Base-by-base conservation (phyloP, 2,329 filamentous ascomycete genomes). In the Fusarium nurragi region DNA sequence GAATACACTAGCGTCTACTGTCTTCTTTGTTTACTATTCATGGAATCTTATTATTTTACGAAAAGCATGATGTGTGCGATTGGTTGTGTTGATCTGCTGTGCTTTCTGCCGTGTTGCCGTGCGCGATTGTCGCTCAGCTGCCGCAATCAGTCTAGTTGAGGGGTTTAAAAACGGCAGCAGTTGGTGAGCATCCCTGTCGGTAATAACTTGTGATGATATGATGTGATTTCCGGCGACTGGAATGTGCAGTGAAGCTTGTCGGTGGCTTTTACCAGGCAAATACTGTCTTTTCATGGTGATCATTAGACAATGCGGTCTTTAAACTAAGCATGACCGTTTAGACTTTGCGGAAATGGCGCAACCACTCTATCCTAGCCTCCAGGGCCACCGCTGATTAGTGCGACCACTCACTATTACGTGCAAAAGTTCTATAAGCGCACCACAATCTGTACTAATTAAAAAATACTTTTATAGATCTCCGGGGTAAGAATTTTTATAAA, bases 111-210 rank as follows among this genome's bases (percentile, higher is more conserved):
- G 18, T 30, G 18, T 13, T 19, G 21, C 22, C 23, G 23, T 28
- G n/a, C 13, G 25, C n/a, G n/a, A 36, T 38, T 44, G 48, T 37
- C 38, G 30, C 19, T 32, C 14, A 45, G 18, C 39, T 54, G n/a
- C 53, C 48, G 53, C 36, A 54, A 54, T 18, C 18, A 32, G 48
- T 25, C 18, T 56, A 56, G 53, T 6, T 9, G 4, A 55, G 34
- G 22, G 44, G 19, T 0, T 19, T 18, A 10, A 28, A 10, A 28
- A 30, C 23, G 37, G n/a, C 28, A 26, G 46, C 25, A 28, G 26
- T 36, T 41, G 46, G 5, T 23, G 3, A 26, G 12, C 25, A 8
- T 26, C 25, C 25, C 25, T 8, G 25, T 26, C 12, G 25, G 25
- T 26, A 8, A 26, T 26, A 26, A 26, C 25, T 11, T 37, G 34